Evolutionary conservation across 2,329 filamentous ascomycete genomes (phyloP).

Genomic region (Hypomyces rosellus): DNA sequence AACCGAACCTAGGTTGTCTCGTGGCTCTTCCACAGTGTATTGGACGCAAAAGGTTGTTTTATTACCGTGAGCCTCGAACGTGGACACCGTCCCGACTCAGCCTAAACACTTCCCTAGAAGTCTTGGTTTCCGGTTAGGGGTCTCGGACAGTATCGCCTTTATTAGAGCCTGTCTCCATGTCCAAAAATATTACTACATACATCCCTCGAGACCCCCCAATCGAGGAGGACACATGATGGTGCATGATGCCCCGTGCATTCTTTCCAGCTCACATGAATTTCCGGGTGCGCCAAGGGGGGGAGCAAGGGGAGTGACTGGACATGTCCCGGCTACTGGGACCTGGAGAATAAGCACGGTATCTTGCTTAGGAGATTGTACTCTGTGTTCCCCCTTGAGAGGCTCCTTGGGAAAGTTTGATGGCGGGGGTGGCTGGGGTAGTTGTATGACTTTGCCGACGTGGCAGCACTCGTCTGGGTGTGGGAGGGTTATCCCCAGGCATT

Average conservation of each 20-base stretch:
- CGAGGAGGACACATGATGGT: slow-evolving; percentile 7
- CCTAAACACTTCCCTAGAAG: background rate
- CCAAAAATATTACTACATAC: too few species aligned
- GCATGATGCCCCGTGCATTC: slow-evolving; percentile 24
- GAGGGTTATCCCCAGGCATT: background rate
- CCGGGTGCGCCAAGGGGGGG: background rate
- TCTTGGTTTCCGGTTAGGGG: slow-evolving; percentile 3
- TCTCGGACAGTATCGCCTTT: background rate
- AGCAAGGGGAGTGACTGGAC: background rate
- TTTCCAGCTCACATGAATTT: slow-evolving; percentile 29
- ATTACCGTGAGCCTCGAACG: background rate
- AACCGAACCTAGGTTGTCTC: background rate
- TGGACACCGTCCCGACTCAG: background rate
- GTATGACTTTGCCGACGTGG: slow-evolving; percentile 12
- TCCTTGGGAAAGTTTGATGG: slow-evolving; percentile 6
- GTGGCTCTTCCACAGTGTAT: background rate
- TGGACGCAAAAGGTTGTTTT: background rate
- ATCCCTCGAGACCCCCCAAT: background rate
- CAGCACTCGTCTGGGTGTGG: slow-evolving; percentile 11
- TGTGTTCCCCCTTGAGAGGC: background rate
- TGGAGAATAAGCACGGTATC: background rate
- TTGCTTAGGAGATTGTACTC: slow-evolving; percentile 3
- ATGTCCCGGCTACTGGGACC: background rate
- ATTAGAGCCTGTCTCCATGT: too few species aligned
- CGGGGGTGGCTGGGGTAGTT: slow-evolving; percentile 9